A percentile compares a stretch with the other conserved stretches of the same genome.
Conservation (phyloP, 139 green algal genomes). For the Auxenochlorella pyrenoidosa region DNA sequence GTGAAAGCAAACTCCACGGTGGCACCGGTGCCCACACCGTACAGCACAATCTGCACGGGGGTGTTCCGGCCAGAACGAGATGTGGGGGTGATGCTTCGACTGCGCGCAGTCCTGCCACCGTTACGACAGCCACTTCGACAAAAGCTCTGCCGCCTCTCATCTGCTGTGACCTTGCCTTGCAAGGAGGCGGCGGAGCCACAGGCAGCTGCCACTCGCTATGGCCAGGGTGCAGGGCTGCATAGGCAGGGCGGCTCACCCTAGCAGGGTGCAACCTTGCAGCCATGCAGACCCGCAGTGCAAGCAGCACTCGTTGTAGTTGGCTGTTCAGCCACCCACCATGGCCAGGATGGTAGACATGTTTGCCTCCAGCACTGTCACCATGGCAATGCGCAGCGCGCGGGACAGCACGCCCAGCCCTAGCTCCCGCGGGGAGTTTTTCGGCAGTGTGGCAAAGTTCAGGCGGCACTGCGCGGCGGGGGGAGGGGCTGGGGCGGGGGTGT, state of each 20-base stretch:
- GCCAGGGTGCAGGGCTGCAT: no score
- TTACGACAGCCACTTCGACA: no score
- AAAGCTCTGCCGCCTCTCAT: no score
- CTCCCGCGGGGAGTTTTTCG: not conserved
- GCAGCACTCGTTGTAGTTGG: no score
- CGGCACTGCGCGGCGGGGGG: not conserved
- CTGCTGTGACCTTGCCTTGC: no score
- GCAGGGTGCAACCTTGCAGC: no score
- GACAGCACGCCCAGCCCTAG: not conserved
- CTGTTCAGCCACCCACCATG: not conserved
- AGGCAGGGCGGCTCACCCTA: no score
- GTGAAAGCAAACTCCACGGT: constrained; percentile 14
- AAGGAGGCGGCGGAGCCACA: no score
- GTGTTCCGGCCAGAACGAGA: not conserved
- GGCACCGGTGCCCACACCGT: not conserved
- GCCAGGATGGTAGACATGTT: not conserved
- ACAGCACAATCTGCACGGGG: not conserved
- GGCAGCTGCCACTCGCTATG: no score
- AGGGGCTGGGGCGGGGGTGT: not conserved
- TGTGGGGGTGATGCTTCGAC: not conserved
- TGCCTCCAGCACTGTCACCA: not conserved
- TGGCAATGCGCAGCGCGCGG: not conserved
- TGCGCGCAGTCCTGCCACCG: no score
- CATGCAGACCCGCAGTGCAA: no score
- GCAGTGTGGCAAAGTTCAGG: not conserved